phyloP scores from a whole-genome alignment of 371 early-diverging fungal species.

The Circinella minor region DNA sequence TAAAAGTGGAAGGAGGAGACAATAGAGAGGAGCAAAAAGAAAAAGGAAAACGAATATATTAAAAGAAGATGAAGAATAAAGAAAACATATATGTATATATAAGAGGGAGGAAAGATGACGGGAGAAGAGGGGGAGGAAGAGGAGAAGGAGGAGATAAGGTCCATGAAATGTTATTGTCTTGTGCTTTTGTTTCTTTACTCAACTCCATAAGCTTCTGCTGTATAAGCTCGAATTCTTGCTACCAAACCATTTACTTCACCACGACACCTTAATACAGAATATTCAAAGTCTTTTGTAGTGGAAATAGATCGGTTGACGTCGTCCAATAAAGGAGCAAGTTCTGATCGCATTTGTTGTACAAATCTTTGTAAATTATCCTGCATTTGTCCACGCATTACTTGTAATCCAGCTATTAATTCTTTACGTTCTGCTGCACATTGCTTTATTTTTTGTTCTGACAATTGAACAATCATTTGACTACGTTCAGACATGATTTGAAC shows the following conservation, averaged over 20 bases:
- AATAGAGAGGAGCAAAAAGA: too few relatives aligned
- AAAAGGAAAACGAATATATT: not conserved
- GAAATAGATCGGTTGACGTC: conserved; percentile 18
- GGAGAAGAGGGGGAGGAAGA: not conserved
- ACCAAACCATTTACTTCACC: conserved; percentile 47
- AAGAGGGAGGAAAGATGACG: too few relatives aligned
- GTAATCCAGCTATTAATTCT: conserved; percentile 11
- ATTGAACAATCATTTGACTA: conserved; percentile 15
- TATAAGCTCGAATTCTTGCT: conserved; percentile 39
- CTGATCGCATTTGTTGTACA: conserved; percentile 29
- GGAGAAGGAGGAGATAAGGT: not conserved
- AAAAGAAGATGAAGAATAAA: too few relatives aligned
- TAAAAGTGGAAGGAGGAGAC: too few relatives aligned
- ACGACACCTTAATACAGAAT: conserved; percentile 38
- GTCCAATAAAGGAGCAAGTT: conserved; percentile 26
- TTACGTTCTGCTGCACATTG: conserved; percentile 14
- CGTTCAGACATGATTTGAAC: conserved; percentile 26
- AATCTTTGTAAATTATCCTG: conserved; percentile 28
- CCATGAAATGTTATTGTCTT: too few relatives aligned
- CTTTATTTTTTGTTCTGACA: conserved; percentile 15
- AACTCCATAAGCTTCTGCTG: conserved; percentile 35
- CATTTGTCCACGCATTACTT: conserved; percentile 16
- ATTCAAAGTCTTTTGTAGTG: conserved; percentile 28
- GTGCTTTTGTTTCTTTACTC: not conserved
- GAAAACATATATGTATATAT: too few relatives aligned